Conservation (phyloP, 2,329 filamentous ascomycete genomes). For the Colletotrichum kahawae region DNA sequence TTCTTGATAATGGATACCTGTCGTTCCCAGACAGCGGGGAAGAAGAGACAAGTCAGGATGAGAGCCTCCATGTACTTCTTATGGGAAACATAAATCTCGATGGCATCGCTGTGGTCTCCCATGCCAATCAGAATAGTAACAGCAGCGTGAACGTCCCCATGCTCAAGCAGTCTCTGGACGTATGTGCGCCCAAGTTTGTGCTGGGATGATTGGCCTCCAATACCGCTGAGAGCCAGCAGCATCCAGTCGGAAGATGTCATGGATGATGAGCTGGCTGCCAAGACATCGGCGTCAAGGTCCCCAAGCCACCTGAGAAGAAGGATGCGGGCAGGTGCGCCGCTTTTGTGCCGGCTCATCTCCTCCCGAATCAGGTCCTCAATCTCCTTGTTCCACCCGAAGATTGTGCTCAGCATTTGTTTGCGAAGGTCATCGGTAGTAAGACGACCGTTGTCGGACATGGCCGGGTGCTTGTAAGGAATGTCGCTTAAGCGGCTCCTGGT, state of each 20-base stretch:
- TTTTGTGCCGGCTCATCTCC: constrained; percentile 77
- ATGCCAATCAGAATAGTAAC: constrained; percentile 92
- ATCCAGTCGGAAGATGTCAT: constrained; percentile 98
- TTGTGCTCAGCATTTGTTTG: constrained; percentile 87
- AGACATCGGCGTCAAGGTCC: constrained; percentile 80
- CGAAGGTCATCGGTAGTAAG: constrained; percentile 82
- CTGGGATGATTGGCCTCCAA: constrained; percentile 75
- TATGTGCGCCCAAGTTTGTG: constrained; percentile 92
- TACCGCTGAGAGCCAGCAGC: constrained; percentile 87
- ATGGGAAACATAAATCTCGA: constrained; percentile 94
- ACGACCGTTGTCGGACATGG: constrained; percentile 59
- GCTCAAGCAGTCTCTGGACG: constrained; percentile 87
- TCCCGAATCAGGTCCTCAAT: constrained; percentile 82
- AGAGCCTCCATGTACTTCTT: constrained; percentile 92
- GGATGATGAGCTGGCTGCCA: constrained; percentile 81
- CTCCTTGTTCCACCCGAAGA: constrained; percentile 94
- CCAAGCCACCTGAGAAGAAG: constrained; percentile 93
- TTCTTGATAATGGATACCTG: constrained; percentile 87
- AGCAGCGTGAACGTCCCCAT: constrained; percentile 88
- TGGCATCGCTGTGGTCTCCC: constrained; percentile 90
- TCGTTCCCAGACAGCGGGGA: constrained; percentile 87
- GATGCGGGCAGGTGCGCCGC: constrained; percentile 78
- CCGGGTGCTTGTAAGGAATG: constrained; percentile 78
- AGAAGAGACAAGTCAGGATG: constrained; percentile 82
- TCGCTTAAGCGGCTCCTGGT: constrained; percentile 82